phyloP scores from a whole-genome alignment of 177 flowering plant species.

The Vitis hybrid region DNA sequence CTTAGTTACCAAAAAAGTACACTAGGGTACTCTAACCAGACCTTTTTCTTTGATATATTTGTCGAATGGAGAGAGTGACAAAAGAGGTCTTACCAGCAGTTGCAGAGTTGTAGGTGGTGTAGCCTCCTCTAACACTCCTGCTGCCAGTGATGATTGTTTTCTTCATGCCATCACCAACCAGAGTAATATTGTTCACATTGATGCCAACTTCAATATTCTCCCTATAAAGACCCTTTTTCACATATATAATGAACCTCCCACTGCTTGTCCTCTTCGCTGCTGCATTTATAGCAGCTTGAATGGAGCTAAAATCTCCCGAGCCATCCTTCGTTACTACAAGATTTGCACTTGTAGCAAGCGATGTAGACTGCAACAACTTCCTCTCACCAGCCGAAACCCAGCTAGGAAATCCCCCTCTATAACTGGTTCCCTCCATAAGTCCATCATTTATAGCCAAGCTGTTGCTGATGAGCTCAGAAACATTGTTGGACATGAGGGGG shows the following conservation, averaged over 20 bases:
- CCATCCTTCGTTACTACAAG: conserved; percentile 48
- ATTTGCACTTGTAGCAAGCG: conserved; percentile 15
- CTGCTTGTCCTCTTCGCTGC: conserved; percentile 32
- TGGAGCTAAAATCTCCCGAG: conserved; percentile 32
- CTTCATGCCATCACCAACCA: conserved; percentile 51
- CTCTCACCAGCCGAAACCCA: conserved; percentile 39
- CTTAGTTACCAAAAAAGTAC: no score
- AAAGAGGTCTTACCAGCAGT: conserved; percentile 43
- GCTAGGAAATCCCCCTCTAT: conserved; percentile 21
- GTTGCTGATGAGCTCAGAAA: conserved; percentile 43
- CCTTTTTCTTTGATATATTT: no score
- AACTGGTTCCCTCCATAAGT: not conserved
- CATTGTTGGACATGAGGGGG: conserved; percentile 26
- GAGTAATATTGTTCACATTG: conserved; percentile 35
- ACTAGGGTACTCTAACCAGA: no score
- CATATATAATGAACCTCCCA: conserved; percentile 40
- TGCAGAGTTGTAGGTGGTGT: conserved; percentile 58
- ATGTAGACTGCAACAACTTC: conserved; percentile 23
- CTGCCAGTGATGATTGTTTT: conserved; percentile 44
- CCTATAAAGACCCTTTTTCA: conserved; percentile 51
- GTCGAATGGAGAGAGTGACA: not conserved
- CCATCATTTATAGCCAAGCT: conserved; percentile 37
- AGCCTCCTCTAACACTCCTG: conserved; percentile 51
- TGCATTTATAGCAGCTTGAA: conserved; percentile 39
- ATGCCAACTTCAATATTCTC: conserved; percentile 47